phyloP scores from a whole-genome alignment of 805 yeast species.

The Lachancea nothofagi region DNA sequence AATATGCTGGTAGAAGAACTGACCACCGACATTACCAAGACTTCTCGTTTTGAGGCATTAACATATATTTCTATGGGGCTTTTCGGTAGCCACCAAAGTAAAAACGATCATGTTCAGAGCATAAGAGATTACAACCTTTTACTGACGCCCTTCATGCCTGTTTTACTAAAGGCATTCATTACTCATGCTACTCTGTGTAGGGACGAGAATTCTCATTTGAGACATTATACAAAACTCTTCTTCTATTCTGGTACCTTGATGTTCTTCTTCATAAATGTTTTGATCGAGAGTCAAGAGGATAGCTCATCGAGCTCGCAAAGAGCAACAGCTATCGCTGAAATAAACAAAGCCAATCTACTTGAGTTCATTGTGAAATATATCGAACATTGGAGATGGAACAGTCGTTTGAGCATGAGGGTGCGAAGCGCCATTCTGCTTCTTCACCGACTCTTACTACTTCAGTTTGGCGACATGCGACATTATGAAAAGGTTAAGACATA shows the following conservation, averaged over 20 bases:
- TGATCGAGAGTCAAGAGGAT: conserved; percentile 20
- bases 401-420: conserved; percentile 40
- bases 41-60: conserved; percentile 16
- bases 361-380: conserved; percentile 42
- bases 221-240: conserved; percentile 17
- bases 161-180: conserved; percentile 18
- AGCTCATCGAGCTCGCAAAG: conserved; percentile 2
- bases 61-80: conserved; percentile 28
- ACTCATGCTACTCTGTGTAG: conserved; percentile 23
- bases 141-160: conserved; percentile 13
- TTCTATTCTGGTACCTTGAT: conserved; percentile 27
- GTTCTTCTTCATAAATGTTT: conserved; percentile 19
- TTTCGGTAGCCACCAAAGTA: conserved; percentile 10
- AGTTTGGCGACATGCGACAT: conserved; percentile 53
- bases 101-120: conserved; percentile 15
- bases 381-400: conserved; percentile 63
- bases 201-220: conserved; percentile 19
- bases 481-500: conserved; percentile 42
- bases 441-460: conserved; percentile 49
- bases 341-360: conserved; percentile 36
- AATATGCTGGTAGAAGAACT: conserved; percentile 2
- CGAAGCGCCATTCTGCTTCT: conserved; percentile 51
- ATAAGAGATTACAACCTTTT: conserved; percentile 24
- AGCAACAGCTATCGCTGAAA: conserved; percentile 8
- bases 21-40: neutral